A percentile compares a stretch with the other conserved stretches of the same genome.
Conservation (phyloP, 192 early-diverging fungal genomes). For the Geranomyces variabilis region DNA sequence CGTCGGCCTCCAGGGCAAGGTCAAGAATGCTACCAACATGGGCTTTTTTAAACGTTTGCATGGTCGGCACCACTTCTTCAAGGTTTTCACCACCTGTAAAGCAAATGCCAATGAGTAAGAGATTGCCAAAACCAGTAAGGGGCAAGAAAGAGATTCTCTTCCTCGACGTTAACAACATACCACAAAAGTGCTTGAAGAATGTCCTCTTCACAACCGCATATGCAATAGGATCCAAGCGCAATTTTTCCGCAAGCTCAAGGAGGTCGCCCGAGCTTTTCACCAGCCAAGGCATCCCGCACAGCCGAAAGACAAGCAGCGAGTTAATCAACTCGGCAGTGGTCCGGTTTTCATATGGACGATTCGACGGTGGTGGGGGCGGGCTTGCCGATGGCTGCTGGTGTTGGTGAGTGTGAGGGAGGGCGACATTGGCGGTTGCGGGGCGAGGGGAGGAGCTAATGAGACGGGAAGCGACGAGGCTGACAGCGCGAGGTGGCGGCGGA, state of each 20-base stretch:
- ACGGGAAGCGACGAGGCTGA: too few relatives aligned
- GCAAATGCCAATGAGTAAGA: too few relatives aligned
- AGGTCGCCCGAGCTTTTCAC: conserved; percentile 61
- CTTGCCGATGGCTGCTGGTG: too few relatives aligned
- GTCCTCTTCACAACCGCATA: conserved; percentile 79
- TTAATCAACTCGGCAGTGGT: conserved; percentile 61
- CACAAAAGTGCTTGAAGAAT: conserved; percentile 90
- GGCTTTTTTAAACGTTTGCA: conserved; percentile 62
- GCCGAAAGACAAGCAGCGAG: conserved; percentile 69
- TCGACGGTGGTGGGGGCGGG: too few relatives aligned
- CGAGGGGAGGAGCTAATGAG: too few relatives aligned
- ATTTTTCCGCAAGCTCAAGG: conserved; percentile 57
- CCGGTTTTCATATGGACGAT: conserved; percentile 57
- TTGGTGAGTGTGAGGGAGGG: too few relatives aligned
- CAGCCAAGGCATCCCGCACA: conserved; percentile 68
- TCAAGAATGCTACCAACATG: conserved; percentile 88
- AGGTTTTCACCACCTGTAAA: conserved; percentile 77
- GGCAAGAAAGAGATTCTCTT: not conserved
- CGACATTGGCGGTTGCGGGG: too few relatives aligned
- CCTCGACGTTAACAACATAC: conserved; percentile 43
- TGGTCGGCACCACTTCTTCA: conserved; percentile 80
- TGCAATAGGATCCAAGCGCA: conserved; percentile 51
- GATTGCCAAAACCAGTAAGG: too few relatives aligned
- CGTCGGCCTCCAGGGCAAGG: conserved; percentile 73
- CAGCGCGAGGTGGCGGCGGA: too few relatives aligned